Base-by-base conservation (phyloP, 1,284 basidiomycete species). In the Spongispora temasekensis region DNA sequence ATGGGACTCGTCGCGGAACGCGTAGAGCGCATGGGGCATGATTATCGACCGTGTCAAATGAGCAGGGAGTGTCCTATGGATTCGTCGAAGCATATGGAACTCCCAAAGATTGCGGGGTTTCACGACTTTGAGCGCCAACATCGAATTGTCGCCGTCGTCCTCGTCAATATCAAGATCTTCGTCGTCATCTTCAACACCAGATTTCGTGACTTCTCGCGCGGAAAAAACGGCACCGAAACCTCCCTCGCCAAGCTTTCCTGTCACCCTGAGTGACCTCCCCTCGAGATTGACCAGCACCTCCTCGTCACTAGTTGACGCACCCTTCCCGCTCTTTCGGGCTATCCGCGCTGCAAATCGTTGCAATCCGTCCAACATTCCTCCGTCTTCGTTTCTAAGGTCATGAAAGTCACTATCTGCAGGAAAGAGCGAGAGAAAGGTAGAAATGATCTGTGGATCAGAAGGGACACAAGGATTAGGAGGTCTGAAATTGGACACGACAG, bases 201-300 rank as follows among this genome's bases (percentile, higher is more conserved):
- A 61, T 34, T 72, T 72, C 23, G 75, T 82, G n/a, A 84, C 68
- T 66, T 88, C 86, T 60, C 83, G 81, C 5, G 90, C 94, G 61
- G 89, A 86, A 79, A 97, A 99, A 12, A 99, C 97, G 3, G 91
- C 87, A 1, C 97, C 97, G 68, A 95, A 99, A 0, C 95, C 95
- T 7, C 97, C 97, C 78, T 99, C 97, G 6, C 97, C 97, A 25
- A 99, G 83, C 76, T 98, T 98, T 64, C 90, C 90, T 6, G 81
- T 78, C 10, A 98, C 85, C 56, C 83, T 82, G 69, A 91, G 94
- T 51, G 77, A 78, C 61, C 83, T 83, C 4, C 83, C 86, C 32
- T 79, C 81, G 9, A 98, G 78, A 2, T 71, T 74, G 31, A 91
- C 65, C 7, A 81, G 66, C 68, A 86, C 78, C 19, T 71, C 73